phyloP scores from a whole-genome alignment of 257 asterid species.

The Craterostigma plantagineum region DNA sequence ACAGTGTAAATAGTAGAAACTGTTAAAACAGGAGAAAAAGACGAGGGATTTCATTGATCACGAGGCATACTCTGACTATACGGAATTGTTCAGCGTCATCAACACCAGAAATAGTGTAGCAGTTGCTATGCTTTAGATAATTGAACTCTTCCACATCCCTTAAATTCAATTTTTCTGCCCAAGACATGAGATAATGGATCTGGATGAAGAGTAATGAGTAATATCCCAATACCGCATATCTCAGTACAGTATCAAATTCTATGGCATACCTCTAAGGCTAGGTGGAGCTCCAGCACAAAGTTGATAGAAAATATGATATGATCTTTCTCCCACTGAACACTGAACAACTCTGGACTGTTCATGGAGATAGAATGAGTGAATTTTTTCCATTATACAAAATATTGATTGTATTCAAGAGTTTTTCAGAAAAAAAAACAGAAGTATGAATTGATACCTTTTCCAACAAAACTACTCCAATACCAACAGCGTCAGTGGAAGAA shows the following conservation, averaged over 20 bases:
- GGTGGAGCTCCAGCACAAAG: slow-evolving; percentile 97
- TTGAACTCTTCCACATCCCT: slow-evolving; percentile 60
- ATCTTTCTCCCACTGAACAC: slow-evolving; percentile 88
- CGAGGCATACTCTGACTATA: slow-evolving; percentile 39
- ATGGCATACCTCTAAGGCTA: slow-evolving; percentile 49
- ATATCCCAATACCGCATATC: neutral
- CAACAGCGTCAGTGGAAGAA: slow-evolving; percentile 8
- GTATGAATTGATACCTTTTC: slow-evolving; percentile 61
- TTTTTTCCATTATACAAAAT: slow-evolving; percentile 5
- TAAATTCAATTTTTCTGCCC: slow-evolving; percentile 59
- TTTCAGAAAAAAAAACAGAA: slow-evolving; percentile 8
- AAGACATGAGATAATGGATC: slow-evolving; percentile 2
- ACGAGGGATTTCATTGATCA: slow-evolving; percentile 10
- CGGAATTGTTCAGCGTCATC: slow-evolving; percentile 90
- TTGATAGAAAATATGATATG: slow-evolving; percentile 95
- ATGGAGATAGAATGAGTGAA: slow-evolving; percentile 11
- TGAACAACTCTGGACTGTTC: slow-evolving; percentile 97
- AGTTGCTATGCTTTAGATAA: slow-evolving; percentile 74
- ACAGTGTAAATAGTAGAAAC: neutral
- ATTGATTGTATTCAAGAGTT: slow-evolving; percentile 7
- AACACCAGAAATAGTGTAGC: slow-evolving; percentile 65
- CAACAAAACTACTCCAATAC: slow-evolving; percentile 53
- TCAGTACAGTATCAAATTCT: neutral
- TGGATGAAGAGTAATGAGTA: neutral
- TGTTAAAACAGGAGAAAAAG: neutral